Percentiles rank a stretch among this genome's conserved stretches.
These are phyloP conservation scores for Acidomyces sp. DNA, from an alignment of 495 filamentous ascomycete genomes.

Conservation along the genomic window DNA sequence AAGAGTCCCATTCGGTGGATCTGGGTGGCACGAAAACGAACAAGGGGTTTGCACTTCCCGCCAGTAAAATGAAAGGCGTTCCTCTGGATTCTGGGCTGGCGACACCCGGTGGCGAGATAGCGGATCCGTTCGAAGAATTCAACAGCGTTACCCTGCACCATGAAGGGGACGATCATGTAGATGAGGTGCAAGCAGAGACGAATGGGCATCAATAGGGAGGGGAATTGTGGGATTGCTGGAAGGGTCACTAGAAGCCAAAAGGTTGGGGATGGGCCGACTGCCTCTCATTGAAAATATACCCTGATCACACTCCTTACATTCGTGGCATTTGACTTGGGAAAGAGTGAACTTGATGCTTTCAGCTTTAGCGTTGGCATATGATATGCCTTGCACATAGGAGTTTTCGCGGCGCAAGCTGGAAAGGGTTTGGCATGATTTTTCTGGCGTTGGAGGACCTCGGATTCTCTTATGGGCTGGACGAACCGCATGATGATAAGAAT, in stretches of 20 bases:
- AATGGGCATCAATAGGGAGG: conserved; percentile 5
- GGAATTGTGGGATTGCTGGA: background rate
- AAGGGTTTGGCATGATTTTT: too few species aligned
- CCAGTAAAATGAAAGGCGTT: conserved; percentile 48
- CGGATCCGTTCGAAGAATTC: conserved; percentile 97
- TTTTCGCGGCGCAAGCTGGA: too few species aligned
- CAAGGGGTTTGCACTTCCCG: conserved; percentile 14
- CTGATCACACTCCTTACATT: too few species aligned
- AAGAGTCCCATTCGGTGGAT: conserved; percentile 80
- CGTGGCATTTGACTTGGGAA: too few species aligned
- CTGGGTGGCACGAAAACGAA: conserved; percentile 18
- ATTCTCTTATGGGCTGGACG: too few species aligned
- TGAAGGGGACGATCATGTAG: conserved; percentile 58
- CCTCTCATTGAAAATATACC: too few species aligned
- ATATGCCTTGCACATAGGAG: too few species aligned
- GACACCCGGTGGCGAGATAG: conserved; percentile 69
- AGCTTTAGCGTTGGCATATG: too few species aligned
- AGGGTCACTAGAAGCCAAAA: too few species aligned
- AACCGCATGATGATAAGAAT: too few species aligned
- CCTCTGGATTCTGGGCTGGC: conserved; percentile 72
- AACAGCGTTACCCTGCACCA: conserved; percentile 97
- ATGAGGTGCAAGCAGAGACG: background rate
- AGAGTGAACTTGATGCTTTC: too few species aligned
- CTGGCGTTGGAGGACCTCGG: too few species aligned
- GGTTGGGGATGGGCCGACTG: background rate